A percentile compares a stretch with the other conserved stretches of the same genome.
phyloP scores from a whole-genome alignment of 1,284 basidiomycete genomes.

The Boletellus deceptivus region DNA sequence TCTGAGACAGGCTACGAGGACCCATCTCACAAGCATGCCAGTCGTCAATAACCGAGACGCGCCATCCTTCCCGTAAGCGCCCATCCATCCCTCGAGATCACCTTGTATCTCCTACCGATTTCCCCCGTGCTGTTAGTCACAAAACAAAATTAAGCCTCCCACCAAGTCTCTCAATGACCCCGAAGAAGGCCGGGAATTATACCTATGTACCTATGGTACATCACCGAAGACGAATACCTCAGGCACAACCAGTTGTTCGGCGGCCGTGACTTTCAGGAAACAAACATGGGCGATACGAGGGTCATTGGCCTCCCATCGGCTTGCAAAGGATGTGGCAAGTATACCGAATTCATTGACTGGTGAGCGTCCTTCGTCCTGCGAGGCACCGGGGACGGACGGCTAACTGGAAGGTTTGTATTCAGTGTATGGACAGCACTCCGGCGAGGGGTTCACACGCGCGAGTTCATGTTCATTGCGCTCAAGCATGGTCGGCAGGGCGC shows the following conservation, averaged over 20 bases:
- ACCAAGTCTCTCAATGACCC: not conserved
- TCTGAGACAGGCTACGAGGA: not conserved
- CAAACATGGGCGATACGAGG: conserved; percentile 15
- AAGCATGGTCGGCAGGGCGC: conserved; percentile 16
- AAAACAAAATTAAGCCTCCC: conserved; percentile 13
- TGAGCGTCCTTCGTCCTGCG: not conserved
- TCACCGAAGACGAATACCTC: conserved; percentile 21
- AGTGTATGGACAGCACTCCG: conserved; percentile 23
- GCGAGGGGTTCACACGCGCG: conserved; percentile 18
- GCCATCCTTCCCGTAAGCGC: conserved; percentile 12
- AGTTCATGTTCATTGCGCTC: conserved; percentile 22
- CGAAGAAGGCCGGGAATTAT: not conserved
- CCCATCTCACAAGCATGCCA: conserved; percentile 4
- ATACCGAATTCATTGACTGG: conserved; percentile 21
- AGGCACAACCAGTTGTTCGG: conserved; percentile 17
- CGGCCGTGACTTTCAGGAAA: conserved; percentile 17
- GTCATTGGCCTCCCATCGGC: conserved; percentile 13
- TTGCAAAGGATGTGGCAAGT: conserved; percentile 17
- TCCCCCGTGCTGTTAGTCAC: not conserved
- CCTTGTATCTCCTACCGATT: not conserved
- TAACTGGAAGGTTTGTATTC: not conserved
- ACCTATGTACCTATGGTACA: conserved; percentile 22
- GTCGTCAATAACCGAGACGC: conserved; percentile 9
- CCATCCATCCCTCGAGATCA: not conserved
- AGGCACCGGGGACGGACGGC: no score